Evolutionary conservation across 2,329 filamentous ascomycete species (phyloP).

Genomic region (Nigrospora oryzae): DNA sequence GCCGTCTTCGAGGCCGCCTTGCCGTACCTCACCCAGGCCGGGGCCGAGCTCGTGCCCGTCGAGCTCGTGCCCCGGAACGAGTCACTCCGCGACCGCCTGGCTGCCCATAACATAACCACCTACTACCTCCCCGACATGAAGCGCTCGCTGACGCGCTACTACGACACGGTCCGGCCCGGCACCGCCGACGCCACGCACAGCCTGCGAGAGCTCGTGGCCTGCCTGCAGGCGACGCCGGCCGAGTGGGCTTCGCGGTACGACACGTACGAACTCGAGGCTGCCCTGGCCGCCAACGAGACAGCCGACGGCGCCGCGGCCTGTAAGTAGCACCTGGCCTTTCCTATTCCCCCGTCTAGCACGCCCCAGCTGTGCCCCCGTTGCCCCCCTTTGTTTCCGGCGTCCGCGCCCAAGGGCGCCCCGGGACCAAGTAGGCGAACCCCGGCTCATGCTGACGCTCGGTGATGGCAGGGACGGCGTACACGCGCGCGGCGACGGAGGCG

Average conservation of each 20-base stretch:
- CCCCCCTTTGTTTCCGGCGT: no score
- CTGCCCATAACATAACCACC: neutral
- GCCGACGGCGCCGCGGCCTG: slow-evolving; percentile 2
- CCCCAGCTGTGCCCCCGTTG: no score
- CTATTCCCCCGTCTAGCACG: no score
- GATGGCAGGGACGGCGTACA: slow-evolving; percentile 4
- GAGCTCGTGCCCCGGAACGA: neutral
- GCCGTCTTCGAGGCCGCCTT: slow-evolving; percentile 8
- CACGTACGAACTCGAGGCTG: slow-evolving; percentile 15
- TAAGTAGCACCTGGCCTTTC: no score
- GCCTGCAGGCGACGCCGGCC: neutral
- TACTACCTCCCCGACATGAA: slow-evolving; percentile 6
- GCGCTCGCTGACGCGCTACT: slow-evolving; percentile 4
- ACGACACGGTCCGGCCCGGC: slow-evolving; percentile 1
- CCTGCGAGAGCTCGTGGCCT: slow-evolving; percentile 4
- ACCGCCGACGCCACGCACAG: slow-evolving; percentile 1
- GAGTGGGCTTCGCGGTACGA: slow-evolving; percentile 18
- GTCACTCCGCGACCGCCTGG: neutral
- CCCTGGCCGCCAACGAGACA: neutral
- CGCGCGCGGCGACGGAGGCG: neutral
- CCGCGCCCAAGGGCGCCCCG: no score
- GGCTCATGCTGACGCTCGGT: no score
- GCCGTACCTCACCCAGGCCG: slow-evolving; percentile 3
- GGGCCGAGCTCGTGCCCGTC: slow-evolving; percentile 7
- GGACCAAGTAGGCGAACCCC: no score